Conservation (phyloP, 78 protist species). For the Pigoraptor vietnamica region DNA sequence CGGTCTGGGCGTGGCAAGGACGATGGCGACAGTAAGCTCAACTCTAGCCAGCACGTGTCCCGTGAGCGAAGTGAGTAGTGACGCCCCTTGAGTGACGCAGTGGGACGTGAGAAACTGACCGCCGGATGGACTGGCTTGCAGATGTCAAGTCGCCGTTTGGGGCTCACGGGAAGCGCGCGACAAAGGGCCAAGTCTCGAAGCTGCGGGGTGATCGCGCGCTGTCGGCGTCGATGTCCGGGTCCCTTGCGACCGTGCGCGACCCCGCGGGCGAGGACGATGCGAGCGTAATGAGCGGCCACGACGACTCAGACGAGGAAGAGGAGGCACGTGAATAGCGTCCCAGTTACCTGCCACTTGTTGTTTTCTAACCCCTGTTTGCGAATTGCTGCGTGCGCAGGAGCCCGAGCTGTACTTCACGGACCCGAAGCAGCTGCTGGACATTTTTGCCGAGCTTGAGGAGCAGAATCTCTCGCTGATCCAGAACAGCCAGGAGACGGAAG, state of each 20-base stretch:
- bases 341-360: not conserved
- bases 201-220: not conserved
- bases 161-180: not conserved
- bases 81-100: too few species aligned
- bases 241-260: not conserved
- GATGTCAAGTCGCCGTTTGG: not conserved
- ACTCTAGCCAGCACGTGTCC: too few species aligned
- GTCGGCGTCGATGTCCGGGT: not conserved
- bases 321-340: not conserved
- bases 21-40: too few species aligned
- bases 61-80: too few species aligned
- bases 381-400: not conserved
- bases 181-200: not conserved
- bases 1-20: too few species aligned
- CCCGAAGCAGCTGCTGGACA: constrained; percentile 49
- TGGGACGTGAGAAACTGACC: too few species aligned
- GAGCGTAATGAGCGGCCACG: not conserved
- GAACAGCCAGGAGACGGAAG: constrained; percentile 38
- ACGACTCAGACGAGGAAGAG: not conserved
- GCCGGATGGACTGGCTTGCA: too few species aligned
- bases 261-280: not conserved
- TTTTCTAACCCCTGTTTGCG: not conserved
- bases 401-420: constrained; percentile 11
- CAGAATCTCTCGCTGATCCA: constrained; percentile 54
- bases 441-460: constrained; percentile 52